These are phyloP conservation scores for Paramecium primaurelia DNA, from an alignment of 73 alveolate species.

Conservation along the genomic window DNA sequence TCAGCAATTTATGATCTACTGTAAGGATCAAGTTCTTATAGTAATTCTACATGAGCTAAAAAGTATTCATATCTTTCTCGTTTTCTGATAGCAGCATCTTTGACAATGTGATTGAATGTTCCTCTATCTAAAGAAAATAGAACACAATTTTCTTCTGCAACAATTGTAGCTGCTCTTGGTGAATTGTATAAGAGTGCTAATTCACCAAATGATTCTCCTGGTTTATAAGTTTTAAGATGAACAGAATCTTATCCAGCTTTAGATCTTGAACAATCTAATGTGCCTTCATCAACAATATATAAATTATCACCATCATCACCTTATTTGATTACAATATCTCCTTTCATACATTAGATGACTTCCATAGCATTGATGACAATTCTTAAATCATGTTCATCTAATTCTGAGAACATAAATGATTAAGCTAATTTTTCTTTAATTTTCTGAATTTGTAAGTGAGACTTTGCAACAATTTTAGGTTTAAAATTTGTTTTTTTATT, in stretches of 20 bases:
- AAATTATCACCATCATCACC: slow-evolving; percentile 94
- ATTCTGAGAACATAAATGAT: slow-evolving; percentile 68
- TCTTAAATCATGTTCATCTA: slow-evolving; percentile 71
- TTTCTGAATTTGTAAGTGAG: slow-evolving; percentile 63
- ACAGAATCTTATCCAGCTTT: slow-evolving; percentile 39
- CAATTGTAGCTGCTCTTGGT: slow-evolving; percentile 92
- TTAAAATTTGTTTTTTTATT: slow-evolving; percentile 69
- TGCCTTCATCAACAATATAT: slow-evolving; percentile 91
- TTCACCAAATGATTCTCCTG: slow-evolving; percentile 87
- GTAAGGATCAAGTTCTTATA: slow-evolving; percentile 79
- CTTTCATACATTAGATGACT: slow-evolving; percentile 44
- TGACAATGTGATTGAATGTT: slow-evolving; percentile 90
- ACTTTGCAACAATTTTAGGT: slow-evolving; percentile 71
- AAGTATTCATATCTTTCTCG: slow-evolving; percentile 86
- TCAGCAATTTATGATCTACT: slow-evolving; percentile 88
- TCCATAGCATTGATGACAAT: slow-evolving; percentile 83
- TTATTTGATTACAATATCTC: slow-evolving; percentile 68
- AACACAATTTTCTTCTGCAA: slow-evolving; percentile 76
- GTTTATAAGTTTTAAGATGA: slow-evolving; percentile 67
- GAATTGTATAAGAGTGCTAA: slow-evolving; percentile 89
- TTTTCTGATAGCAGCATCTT: slow-evolving; percentile 88
- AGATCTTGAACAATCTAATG: slow-evolving; percentile 73
- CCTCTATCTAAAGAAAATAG: slow-evolving; percentile 90
- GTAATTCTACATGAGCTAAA: slow-evolving; percentile 76
- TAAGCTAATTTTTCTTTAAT: slow-evolving; percentile 70